A percentile compares a stretch with the other conserved stretches of the same genome.
Evolutionary conservation across 2,329 filamentous ascomycete genomes (phyloP).

Genomic region (Cladophialophora exuberans): DNA sequence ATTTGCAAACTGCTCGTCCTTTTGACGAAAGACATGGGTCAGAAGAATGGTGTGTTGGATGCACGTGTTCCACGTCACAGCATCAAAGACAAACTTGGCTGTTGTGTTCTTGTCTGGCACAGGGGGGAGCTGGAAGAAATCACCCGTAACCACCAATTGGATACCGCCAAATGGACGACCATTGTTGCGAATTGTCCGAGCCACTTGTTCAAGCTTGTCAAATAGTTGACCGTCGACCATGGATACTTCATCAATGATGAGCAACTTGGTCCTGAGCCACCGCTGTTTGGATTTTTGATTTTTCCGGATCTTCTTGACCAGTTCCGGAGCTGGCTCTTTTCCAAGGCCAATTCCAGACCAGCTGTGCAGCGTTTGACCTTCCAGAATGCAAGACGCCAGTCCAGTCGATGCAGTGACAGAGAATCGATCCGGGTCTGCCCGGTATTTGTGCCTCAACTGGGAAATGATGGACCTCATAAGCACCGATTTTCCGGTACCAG

Average conservation of each 20-base stretch:
- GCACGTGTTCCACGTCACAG: conserved; percentile 85
- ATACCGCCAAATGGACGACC: conserved; percentile 94
- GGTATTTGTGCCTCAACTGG: conserved; percentile 75
- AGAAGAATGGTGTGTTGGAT: conserved; percentile 95
- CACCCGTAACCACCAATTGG: conserved; percentile 91
- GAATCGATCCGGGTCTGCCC: conserved; percentile 76
- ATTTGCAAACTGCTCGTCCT: conserved; percentile 81
- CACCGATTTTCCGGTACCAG: conserved; percentile 95
- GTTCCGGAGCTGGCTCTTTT: conserved; percentile 77
- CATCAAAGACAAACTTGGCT: conserved; percentile 91
- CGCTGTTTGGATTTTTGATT: conserved; percentile 86
- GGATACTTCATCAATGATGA: conserved; percentile 93
- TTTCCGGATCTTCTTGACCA: conserved; percentile 87
- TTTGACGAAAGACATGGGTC: conserved; percentile 95
- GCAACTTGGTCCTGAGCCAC: conserved; percentile 84
- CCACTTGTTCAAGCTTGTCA: conserved; percentile 90
- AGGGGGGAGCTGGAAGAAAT: conserved; percentile 96
- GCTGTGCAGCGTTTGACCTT: conserved; percentile 92
- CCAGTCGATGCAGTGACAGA: conserved; percentile 96
- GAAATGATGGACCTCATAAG: conserved; percentile 89
- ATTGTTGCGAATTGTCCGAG: conserved; percentile 83
- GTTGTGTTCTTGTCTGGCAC: conserved; percentile 77
- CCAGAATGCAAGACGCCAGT: conserved; percentile 93
- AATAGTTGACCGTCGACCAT: conserved; percentile 99
- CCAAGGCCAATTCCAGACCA: conserved; percentile 94